Conservation (phyloP, 495 filamentous ascomycete genomes). For the Sabuloglossum arenarium region DNA sequence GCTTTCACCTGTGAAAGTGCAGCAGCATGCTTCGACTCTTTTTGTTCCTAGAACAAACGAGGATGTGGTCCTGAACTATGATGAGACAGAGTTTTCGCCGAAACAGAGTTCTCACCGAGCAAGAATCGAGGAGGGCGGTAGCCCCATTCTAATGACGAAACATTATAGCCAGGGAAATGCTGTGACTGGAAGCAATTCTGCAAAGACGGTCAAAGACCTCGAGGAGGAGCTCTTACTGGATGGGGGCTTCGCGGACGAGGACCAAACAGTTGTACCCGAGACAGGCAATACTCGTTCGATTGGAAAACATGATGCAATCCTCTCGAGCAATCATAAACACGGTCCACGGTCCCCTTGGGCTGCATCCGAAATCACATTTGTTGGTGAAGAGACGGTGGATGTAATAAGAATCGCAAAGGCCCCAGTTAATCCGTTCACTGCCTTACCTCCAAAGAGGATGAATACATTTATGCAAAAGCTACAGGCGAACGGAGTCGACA, state of each 20-base stretch:
- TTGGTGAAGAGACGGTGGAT: neutral
- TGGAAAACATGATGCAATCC: neutral
- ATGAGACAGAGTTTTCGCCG: neutral
- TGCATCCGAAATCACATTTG: neutral
- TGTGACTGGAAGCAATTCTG: neutral
- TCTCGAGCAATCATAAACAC: neutral
- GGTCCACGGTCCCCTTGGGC: neutral
- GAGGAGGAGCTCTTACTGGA: neutral
- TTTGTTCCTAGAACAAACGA: neutral
- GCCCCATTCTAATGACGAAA: neutral
- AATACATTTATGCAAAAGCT: neutral
- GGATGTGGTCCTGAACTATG: neutral
- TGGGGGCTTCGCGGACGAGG: neutral
- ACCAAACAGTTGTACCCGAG: neutral
- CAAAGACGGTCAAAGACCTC: neutral
- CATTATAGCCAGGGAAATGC: neutral
- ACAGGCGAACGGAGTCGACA: neutral
- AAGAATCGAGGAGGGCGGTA: neutral
- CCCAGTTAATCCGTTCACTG: neutral
- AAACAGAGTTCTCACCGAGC: neutral
- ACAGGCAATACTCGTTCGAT: neutral
- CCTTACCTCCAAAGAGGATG: neutral
- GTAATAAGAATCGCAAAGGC: neutral
- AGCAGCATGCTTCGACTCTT: neutral
- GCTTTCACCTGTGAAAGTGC: neutral